These are phyloP conservation scores for Tolypocladium endophyticum DNA, from an alignment of 2,329 filamentous ascomycete species.

Conservation along the genomic window DNA sequence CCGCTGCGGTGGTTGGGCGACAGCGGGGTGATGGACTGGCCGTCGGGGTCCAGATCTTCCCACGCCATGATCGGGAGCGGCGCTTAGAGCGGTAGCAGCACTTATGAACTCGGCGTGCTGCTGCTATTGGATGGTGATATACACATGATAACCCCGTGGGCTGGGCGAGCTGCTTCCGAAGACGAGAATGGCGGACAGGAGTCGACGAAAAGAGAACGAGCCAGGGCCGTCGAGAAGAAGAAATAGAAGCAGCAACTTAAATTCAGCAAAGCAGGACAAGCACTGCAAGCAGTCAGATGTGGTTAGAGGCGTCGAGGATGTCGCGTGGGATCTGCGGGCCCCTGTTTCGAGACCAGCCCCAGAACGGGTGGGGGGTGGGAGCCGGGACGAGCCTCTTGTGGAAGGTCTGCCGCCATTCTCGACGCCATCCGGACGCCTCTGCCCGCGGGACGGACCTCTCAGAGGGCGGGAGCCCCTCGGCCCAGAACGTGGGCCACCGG, in stretches of 20 bases:
- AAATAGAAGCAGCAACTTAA: neutral
- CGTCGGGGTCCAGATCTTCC: slow-evolving; percentile 10
- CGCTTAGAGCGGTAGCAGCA: neutral
- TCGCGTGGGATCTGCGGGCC: neutral
- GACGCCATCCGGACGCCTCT: neutral
- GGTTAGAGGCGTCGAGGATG: neutral
- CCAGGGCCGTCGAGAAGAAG: neutral
- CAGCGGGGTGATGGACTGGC: slow-evolving; percentile 15
- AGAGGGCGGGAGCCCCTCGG: neutral
- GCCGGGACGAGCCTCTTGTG: neutral
- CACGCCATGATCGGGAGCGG: slow-evolving; percentile 10
- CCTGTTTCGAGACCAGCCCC: neutral
- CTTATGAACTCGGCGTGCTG: neutral
- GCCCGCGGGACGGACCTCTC: neutral
- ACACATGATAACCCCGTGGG: neutral
- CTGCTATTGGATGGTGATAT: neutral
- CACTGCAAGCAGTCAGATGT: neutral
- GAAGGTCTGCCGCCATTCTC: neutral
- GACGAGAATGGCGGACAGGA: neutral
- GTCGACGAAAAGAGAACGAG: neutral
- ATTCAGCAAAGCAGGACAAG: neutral
- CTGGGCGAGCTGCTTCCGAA: neutral
- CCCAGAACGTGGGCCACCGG: neutral
- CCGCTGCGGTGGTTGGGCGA: slow-evolving; percentile 11
- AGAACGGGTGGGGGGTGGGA: neutral